Percentiles rank a stretch among this genome's conserved stretches.
phyloP scores from a whole-genome alignment of 192 early-diverging fungal genomes.

The Neocallimastix lanati region DNA sequence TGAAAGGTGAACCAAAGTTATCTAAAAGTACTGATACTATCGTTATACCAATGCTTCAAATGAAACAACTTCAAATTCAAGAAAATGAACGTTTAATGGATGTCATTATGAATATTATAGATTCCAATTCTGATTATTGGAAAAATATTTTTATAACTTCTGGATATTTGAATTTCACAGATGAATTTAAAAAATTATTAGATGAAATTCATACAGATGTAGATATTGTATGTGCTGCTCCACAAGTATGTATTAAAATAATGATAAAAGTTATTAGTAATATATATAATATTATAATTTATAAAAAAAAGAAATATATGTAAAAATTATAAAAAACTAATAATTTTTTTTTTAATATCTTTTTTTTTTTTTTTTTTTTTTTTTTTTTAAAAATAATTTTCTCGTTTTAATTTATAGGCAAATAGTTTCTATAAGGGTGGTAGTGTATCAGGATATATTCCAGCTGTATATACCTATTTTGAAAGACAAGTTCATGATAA shows the following conservation, averaged over 20 bases:
- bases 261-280: too few species aligned
- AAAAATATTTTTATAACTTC: conserved; percentile 59
- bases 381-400: too few species aligned
- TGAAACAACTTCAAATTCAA: conserved; percentile 56
- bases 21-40: conserved; percentile 29
- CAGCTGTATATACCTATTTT: conserved; percentile 76
- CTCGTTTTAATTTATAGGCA: conserved; percentile 24
- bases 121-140: conserved; percentile 9
- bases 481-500: conserved; percentile 30
- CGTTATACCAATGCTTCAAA: conserved; percentile 68
- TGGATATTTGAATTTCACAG: conserved; percentile 86
- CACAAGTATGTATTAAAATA: conserved; percentile 50
- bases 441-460: conserved; percentile 73
- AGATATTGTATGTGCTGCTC: conserved; percentile 63
- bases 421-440: conserved; percentile 79
- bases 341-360: too few species aligned
- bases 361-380: too few species aligned
- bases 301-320: too few species aligned
- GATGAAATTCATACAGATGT: conserved; percentile 37
- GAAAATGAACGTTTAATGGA: conserved; percentile 58
- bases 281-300: too few species aligned
- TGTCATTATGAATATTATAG: conserved; percentile 35
- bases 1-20: not conserved
- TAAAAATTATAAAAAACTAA: not conserved
- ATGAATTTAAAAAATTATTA: conserved; percentile 40